Percentiles rank a stretch among this genome's conserved stretches.
phyloP scores from a whole-genome alignment of 768 basidiomycete genomes.

The Terana coerulea region DNA sequence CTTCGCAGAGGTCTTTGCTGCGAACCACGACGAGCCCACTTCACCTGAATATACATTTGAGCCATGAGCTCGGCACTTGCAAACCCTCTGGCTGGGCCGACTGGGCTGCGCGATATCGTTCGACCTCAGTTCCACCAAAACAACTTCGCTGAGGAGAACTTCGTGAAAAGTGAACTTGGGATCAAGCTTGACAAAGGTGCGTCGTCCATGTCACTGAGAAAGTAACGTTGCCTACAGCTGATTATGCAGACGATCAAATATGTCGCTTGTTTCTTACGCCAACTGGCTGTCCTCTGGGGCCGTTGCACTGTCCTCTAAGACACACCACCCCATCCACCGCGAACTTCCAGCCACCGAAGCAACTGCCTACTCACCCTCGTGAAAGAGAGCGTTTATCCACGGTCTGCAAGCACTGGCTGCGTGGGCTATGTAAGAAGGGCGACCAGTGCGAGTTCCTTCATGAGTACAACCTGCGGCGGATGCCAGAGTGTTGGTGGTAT shows the following conservation, averaged over 20 bases:
- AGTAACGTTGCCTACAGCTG: constrained; percentile 2
- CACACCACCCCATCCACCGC: constrained; percentile 85
- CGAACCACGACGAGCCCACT: neutral
- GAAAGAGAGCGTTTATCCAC: constrained; percentile 83
- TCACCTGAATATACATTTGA: constrained; percentile 1
- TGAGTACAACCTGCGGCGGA: constrained; percentile 95
- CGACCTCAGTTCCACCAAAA: constrained; percentile 94
- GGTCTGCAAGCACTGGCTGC: constrained; percentile 98
- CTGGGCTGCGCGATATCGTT: constrained; percentile 53
- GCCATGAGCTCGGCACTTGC: constrained; percentile 15
- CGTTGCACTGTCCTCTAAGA: constrained; percentile 86
- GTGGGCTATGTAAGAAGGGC: constrained; percentile 97
- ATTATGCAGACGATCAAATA: constrained; percentile 79
- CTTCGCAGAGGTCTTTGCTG: too few species aligned
- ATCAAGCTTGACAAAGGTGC: constrained; percentile 91
- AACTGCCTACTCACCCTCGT: constrained; percentile 76
- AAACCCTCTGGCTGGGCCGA: constrained; percentile 30
- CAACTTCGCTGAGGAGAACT: constrained; percentile 76
- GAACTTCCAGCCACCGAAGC: constrained; percentile 88
- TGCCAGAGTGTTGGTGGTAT: constrained; percentile 99
- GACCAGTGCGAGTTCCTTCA: constrained; percentile 98
- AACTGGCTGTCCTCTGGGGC: constrained; percentile 85
- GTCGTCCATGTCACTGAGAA: constrained; percentile 12
- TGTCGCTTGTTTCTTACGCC: constrained; percentile 81
- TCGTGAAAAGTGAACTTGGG: constrained; percentile 77